phyloP scores from a whole-genome alignment of 441 rosid genomes.

The Rhodomyrtus psidioides region DNA sequence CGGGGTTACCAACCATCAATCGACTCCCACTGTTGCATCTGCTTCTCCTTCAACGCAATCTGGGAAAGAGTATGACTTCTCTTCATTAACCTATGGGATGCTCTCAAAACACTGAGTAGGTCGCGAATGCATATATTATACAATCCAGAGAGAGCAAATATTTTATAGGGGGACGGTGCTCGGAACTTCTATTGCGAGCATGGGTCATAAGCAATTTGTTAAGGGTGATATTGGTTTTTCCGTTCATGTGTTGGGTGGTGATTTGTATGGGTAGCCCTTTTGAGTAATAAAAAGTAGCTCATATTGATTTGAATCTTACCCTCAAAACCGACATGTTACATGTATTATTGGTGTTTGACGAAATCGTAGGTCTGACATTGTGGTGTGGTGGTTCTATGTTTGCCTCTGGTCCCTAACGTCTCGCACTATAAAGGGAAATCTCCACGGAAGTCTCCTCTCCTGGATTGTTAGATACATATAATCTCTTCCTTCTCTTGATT shows the following conservation, averaged over 20 bases:
- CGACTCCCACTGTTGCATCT: constrained; percentile 38
- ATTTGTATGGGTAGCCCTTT: neutral
- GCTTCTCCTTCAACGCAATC: constrained; percentile 36
- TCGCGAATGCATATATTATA: neutral
- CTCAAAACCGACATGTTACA: neutral
- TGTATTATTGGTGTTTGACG: neutral
- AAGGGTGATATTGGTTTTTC: neutral
- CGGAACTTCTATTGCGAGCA: neutral
- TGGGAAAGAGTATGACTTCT: constrained; percentile 83
- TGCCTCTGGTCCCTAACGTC: neutral
- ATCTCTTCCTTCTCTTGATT: neutral
- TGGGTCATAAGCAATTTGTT: neutral
- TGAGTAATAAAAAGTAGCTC: neutral
- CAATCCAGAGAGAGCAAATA: neutral
- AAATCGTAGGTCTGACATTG: neutral
- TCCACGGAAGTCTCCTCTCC: neutral
- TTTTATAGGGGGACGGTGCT: neutral
- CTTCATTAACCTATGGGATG: constrained; percentile 85
- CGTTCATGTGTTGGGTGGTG: neutral
- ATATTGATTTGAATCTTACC: neutral
- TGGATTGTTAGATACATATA: neutral
- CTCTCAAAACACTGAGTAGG: constrained; percentile 62
- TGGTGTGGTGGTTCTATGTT: neutral
- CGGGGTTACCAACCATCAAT: constrained; percentile 40
- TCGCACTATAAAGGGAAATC: neutral